Base-by-base conservation (phyloP, 148 eudicot species). In the Camellia japonica region DNA sequence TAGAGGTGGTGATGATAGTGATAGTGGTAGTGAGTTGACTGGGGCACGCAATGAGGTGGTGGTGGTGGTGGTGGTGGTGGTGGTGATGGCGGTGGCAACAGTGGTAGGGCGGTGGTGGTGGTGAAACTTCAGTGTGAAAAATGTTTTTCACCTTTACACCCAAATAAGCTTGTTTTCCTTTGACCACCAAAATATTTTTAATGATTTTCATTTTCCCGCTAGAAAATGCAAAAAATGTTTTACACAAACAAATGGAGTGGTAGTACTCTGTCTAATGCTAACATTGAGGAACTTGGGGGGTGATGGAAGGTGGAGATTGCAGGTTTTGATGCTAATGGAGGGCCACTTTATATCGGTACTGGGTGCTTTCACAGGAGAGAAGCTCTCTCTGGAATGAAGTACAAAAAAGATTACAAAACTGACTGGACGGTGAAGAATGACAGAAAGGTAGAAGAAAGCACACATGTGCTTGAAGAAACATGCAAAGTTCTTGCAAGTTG, bases 301-400 rank as follows among this genome's bases (percentile, higher is more conserved):
- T 30, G 44, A 77, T 70, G 14, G 14, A 69, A 70, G 81, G 58
- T 79, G 75, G 81, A 79, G 23, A 0, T 59, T 12, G 64, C 52
- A 3, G 81, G 75, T 69, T 12, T 58, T 14, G 81, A 79, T 79
- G 81, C 5, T 20, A 55, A 43, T 69, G 81, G 81, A 55, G 81
- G 81, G 19, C 75, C 75, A 56, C n/a, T 3, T 43, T 79, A 56
- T 69, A 13, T 58, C 6, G 81, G 81, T 20, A 79, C 75, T 15
- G 75, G 75, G 3, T 69, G 81, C 75, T 79, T 69, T 44, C 81
- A 79, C 54, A n/a, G 81, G 20, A 79, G 81, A 70, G 75, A 79
- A 5, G 4, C 66, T 20, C 54, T 79, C 13, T 56, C n/a, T 16
- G 81, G 81, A 20, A 58, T 43, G 20, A 43, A 68, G 44, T 79